Evolutionary conservation across 768 basidiomycete species (phyloP), one percentile per base, ranked within the genome.

Genomic region (Termitomyces sp.): DNA sequence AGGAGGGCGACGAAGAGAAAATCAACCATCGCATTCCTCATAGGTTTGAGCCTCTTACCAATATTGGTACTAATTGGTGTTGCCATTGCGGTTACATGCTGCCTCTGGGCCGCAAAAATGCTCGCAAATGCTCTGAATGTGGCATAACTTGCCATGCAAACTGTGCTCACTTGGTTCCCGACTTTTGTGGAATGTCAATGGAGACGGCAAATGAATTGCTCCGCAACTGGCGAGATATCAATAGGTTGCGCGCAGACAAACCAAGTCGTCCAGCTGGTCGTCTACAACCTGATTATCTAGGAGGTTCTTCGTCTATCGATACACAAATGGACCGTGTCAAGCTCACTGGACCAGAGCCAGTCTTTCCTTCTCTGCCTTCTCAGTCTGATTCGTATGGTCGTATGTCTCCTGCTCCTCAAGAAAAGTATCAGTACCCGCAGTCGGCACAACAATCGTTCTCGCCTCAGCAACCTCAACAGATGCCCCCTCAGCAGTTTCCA

Each of bases 181-280:
- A 99, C 73, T 98, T 99, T 73, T 99, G 97, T 67, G 97, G 97
- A 44, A 98, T 99, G 95, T 94, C 94, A 38, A 98, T 98, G 96
- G 96, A 98, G 73, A 96, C 92, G 38, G 96, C 97, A 49, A 98
- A 98, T 70, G 86, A 88, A 66, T 80, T 99, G 20, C 81, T 99
- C 52, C 85, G 88, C 52, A 89, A 94, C 71, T 87, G 92, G 82
- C 87, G 90, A 54, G 90, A 92, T 67, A 97, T 97, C 76, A 95
- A 98, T 71, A 81, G 79, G 64, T 73, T 74, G 67, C 83, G 88
- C 68, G 78, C 76, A 33, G 79, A 79, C 55, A 81, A 81, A 61
- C 74, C 74, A 58, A 71, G 72, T 38, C 72, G 72, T 50, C 74
- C 79, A 56, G 47, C 71, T 58, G 69, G 74, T 48, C 66, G 68